phyloP scores from a whole-genome alignment of 768 basidiomycete species.

The Hygrocybe coccinea region DNA sequence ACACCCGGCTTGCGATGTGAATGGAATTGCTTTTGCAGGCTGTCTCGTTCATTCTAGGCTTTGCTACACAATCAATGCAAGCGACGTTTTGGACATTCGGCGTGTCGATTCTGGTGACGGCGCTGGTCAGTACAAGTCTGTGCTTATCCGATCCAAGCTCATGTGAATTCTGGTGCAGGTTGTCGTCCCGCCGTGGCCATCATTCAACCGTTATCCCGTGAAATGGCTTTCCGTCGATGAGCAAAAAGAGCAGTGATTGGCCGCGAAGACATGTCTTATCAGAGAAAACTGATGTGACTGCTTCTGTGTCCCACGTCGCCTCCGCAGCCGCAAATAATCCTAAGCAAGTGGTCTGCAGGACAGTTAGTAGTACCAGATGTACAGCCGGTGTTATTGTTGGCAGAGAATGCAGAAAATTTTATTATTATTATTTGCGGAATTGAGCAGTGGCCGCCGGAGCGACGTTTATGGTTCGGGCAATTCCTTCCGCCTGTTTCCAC shows the following conservation, averaged over 20 bases:
- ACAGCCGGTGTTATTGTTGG: no score
- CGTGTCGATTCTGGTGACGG: slow-evolving; percentile 33
- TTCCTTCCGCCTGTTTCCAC: no score
- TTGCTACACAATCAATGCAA: slow-evolving; percentile 50
- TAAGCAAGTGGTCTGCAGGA: no score
- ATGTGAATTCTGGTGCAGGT: slow-evolving; percentile 34
- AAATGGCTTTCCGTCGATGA: slow-evolving; percentile 47
- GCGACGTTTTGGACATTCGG: slow-evolving; percentile 51
- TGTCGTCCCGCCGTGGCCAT: slow-evolving; percentile 66
- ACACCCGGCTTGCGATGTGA: neutral
- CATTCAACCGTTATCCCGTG: slow-evolving; percentile 58
- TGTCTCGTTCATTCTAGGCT: slow-evolving; percentile 53
- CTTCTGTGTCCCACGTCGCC: no score
- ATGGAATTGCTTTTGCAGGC: slow-evolving; percentile 30
- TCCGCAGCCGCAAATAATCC: no score
- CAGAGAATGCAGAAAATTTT: no score
- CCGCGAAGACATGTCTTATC: no score
- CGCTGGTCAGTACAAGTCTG: slow-evolving; percentile 32
- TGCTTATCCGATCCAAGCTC: neutral
- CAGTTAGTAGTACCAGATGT: no score
- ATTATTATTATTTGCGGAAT: neutral
- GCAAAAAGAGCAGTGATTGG: slow-evolving; percentile 28
- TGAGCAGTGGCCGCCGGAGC: no score
- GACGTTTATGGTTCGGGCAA: no score
- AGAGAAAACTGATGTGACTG: no score